Evolutionary conservation across 345 rosid species (phyloP).

Genomic region (Acer campestre): DNA sequence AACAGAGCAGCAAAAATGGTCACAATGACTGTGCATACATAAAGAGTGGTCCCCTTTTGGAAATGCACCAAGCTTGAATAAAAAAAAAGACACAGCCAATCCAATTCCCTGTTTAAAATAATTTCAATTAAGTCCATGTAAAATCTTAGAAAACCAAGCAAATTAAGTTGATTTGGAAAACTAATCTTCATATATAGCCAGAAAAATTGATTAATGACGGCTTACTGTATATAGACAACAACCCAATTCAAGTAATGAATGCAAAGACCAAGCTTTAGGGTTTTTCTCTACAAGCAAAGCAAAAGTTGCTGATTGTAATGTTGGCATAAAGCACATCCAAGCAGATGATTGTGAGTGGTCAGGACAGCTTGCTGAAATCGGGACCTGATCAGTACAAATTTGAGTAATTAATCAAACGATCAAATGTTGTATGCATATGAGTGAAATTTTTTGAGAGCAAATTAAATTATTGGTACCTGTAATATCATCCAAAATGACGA

Average conservation of each 20-base stretch:
- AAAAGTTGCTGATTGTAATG: constrained; percentile 41
- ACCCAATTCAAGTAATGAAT: constrained; percentile 40
- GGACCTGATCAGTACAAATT: constrained; percentile 35
- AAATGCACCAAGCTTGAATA: constrained; percentile 75
- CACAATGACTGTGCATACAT: constrained; percentile 59
- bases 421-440: neutral
- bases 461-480: constrained; percentile 34
- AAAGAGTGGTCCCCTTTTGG: constrained; percentile 61
- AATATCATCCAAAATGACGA: constrained; percentile 68
- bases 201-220: neutral
- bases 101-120: constrained; percentile 43
- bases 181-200: neutral
- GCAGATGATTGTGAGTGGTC: constrained; percentile 55
- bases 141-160: neutral
- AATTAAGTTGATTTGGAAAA: neutral
- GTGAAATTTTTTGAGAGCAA: no score
- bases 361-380: constrained; percentile 45
- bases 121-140: neutral
- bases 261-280: constrained; percentile 36
- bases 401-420: neutral
- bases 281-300: constrained; percentile 37
- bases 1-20: no score
- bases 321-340: constrained; percentile 55
- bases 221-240: constrained; percentile 49
- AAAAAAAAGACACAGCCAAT: constrained; percentile 50